These are phyloP conservation scores for Ceratocystis cacaofunesta DNA, from an alignment of 2,329 filamentous ascomycete species.

Conservation along the genomic window DNA sequence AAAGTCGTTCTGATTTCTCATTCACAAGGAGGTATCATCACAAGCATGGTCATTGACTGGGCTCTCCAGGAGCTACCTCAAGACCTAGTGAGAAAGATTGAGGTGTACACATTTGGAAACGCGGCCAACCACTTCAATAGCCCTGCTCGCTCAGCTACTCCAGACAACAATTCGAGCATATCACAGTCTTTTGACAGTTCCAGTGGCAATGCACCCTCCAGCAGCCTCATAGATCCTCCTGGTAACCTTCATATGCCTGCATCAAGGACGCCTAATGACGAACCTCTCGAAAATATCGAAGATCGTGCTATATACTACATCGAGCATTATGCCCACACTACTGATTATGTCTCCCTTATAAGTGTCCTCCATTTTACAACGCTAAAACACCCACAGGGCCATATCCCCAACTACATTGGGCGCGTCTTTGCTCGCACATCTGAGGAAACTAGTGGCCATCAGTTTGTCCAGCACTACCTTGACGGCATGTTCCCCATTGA, in stretches of 20 bases:
- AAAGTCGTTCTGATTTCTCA: conserved; percentile 64
- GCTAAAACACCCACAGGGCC: conserved; percentile 27
- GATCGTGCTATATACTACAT: conserved; percentile 50
- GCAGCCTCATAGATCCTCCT: neutral
- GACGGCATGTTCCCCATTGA: conserved; percentile 45
- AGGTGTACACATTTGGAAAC: conserved; percentile 66
- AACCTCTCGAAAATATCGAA: conserved; percentile 5
- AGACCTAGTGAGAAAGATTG: conserved; percentile 50
- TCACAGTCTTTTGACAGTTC: neutral
- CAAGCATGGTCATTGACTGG: conserved; percentile 60
- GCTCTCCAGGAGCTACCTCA: conserved; percentile 56
- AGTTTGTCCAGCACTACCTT: conserved; percentile 46
- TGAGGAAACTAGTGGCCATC: conserved; percentile 38
- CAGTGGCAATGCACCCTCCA: neutral
- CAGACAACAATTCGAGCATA: neutral
- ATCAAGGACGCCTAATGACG: neutral
- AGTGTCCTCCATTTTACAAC: conserved; percentile 55
- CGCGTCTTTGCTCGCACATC: conserved; percentile 41
- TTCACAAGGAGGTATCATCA: conserved; percentile 64
- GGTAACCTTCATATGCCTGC: neutral
- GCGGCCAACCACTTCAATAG: conserved; percentile 75
- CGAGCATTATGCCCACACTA: conserved; percentile 64
- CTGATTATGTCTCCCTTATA: conserved; percentile 60
- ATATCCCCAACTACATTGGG: conserved; percentile 46
- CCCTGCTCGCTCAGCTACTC: conserved; percentile 27